These are phyloP conservation scores for Fusarium sororula DNA, from an alignment of 2,329 filamentous ascomycete species.

Conservation along the genomic window DNA sequence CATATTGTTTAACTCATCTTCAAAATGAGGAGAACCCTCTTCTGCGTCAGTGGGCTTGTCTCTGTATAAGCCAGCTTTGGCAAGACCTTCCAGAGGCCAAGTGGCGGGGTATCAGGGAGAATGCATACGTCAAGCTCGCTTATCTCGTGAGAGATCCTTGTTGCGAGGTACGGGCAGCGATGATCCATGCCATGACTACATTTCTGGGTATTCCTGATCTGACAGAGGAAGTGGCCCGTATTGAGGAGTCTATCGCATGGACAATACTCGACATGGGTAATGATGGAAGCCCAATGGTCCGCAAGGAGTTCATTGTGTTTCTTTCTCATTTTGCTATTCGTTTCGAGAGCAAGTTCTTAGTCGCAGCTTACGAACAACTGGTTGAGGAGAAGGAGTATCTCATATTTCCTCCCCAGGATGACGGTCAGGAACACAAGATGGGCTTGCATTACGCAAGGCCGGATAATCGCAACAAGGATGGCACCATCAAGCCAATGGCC, in stretches of 20 bases:
- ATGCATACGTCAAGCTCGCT: slow-evolving; percentile 83
- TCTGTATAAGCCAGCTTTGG: slow-evolving; percentile 97
- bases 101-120: slow-evolving; percentile 91
- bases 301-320: slow-evolving; percentile 92
- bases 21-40: slow-evolving; percentile 87
- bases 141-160: slow-evolving; percentile 84
- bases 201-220: slow-evolving; percentile 94
- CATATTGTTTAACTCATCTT: slow-evolving; percentile 84
- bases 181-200: slow-evolving; percentile 91
- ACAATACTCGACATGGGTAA: slow-evolving; percentile 90
- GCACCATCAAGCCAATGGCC: slow-evolving; percentile 64
- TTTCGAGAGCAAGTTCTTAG: slow-evolving; percentile 91
- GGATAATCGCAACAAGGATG: slow-evolving; percentile 65
- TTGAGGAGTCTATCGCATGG: slow-evolving; percentile 90
- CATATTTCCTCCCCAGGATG: slow-evolving; percentile 62
- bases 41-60: slow-evolving; percentile 91
- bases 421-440: slow-evolving; percentile 68
- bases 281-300: slow-evolving; percentile 92
- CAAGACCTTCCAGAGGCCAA: slow-evolving; percentile 90
- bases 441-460: slow-evolving; percentile 69
- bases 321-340: slow-evolving; percentile 90
- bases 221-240: slow-evolving; percentile 88
- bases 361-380: slow-evolving; percentile 90
- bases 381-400: slow-evolving; percentile 81
- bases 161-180: slow-evolving; percentile 91